Conservation (phyloP, 768 basidiomycete species). For the Sarcodon aspratus region DNA sequence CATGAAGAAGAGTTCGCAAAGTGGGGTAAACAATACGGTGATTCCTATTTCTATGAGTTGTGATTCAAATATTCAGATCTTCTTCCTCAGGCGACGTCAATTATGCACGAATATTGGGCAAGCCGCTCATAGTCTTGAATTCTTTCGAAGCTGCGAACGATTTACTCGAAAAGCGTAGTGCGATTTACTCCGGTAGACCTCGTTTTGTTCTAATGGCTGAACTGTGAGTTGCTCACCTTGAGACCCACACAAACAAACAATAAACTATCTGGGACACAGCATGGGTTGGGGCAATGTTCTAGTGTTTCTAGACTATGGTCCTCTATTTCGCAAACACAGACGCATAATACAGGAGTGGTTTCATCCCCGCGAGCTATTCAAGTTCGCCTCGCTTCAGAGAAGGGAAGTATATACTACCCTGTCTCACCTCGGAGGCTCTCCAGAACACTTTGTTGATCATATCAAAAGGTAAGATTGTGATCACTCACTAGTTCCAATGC, state of each 20-base stretch:
- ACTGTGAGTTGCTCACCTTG: conserved; percentile 10
- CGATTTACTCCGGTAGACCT: conserved; percentile 22
- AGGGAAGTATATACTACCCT: conserved; percentile 15
- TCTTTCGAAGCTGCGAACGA: conserved; percentile 20
- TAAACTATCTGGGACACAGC: conserved; percentile 1
- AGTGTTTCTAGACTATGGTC: conserved; percentile 12
- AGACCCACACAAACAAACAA: not conserved
- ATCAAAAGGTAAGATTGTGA: conserved; percentile 12
- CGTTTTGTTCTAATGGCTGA: conserved; percentile 15
- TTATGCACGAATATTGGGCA: conserved; percentile 16
- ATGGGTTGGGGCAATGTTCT: conserved; percentile 11
- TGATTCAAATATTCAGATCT: not conserved
- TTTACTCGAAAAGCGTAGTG: conserved; percentile 20
- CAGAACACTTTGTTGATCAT: conserved; percentile 14
- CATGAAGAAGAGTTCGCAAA: conserved; percentile 14
- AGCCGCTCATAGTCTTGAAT: conserved; percentile 19
- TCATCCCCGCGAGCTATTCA: conserved; percentile 4
- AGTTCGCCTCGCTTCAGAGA: conserved; percentile 13
- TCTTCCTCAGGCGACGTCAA: conserved; percentile 20
- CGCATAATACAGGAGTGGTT: conserved; percentile 17
- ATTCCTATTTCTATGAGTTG: not conserved
- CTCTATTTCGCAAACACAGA: conserved; percentile 16
- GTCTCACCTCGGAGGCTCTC: conserved; percentile 12
- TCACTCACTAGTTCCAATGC: not conserved
- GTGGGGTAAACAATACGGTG: conserved; percentile 19